Evolutionary conservation across 2,329 filamentous ascomycete genomes (phyloP), one percentile per base, ranked within the genome.

Genomic region (Exophiala bonariae): DNA sequence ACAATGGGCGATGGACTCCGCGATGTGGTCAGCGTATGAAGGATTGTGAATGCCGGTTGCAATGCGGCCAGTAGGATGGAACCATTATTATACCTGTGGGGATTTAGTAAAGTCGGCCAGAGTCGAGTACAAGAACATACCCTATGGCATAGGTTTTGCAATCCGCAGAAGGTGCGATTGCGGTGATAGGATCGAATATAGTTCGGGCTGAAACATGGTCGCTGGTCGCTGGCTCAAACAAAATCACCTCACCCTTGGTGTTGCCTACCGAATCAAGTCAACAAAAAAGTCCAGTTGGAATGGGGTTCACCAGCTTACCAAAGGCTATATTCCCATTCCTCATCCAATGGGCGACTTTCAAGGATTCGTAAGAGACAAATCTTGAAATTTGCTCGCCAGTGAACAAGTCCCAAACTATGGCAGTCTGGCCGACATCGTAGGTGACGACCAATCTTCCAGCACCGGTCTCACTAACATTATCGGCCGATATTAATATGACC

Each of bases 91-190:
- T 96, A 97, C 18, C 92, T 96, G 54, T 36, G 34, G 23, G 44
- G 31, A 23, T 40, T 63, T 41, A 61, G 55, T 37, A 44, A 18
- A 33, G 28, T 18, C 34, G 38, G 19, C 17, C 6, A 14, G 28
- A 41, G 2, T 26, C n/a, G 17, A 4, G 36, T 30, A 55, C 31
- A 40, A 44, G 30, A 33, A 47, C 46, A 34, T 44, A 95, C 88
- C 93, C 93, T 68, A 99, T 93, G 4, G 93, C 92, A 76, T 96
- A 97, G 8, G 91, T 96, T 59, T 89, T 82, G 69, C 89, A 96
- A 67, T 99, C 93, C 13, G 86, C 77, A 19, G 88, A 85, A 18
- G 93, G 93, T 35, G 93, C 92, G 54, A 99, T 72, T 44, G 93
- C 86, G n/a, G 91, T 96, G 41, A 99, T 89, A 22, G 92, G 87